These are phyloP conservation scores for Aspergillus spinulosporus DNA, from an alignment of 2,329 filamentous ascomycete genomes.

Conservation along the genomic window DNA sequence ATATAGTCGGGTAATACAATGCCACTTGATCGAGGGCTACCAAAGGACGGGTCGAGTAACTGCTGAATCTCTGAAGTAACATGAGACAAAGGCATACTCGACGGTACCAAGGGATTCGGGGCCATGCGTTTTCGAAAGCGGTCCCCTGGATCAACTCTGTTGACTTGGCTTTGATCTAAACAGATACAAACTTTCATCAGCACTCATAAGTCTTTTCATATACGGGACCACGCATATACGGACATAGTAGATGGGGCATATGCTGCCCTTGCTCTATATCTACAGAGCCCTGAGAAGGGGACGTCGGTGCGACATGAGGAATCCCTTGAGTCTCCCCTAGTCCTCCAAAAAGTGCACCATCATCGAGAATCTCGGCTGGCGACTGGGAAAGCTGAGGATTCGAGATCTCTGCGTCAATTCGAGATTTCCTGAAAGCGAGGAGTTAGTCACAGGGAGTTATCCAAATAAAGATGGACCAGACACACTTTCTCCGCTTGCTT, in stretches of 20 bases:
- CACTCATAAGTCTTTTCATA: not conserved
- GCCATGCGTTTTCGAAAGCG: slow-evolving; percentile 48
- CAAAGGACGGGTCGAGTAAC: slow-evolving; percentile 47
- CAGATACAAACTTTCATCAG: slow-evolving; percentile 10
- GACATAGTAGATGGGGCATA: slow-evolving; percentile 65
- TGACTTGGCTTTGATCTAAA: slow-evolving; percentile 35
- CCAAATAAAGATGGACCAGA: slow-evolving; percentile 17
- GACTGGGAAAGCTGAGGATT: slow-evolving; percentile 35
- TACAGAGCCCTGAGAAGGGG: slow-evolving; percentile 48
- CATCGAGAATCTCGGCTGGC: slow-evolving; percentile 37
- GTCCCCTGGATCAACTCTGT: slow-evolving; percentile 52
- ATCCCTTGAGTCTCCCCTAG: slow-evolving; percentile 32
- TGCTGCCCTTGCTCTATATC: slow-evolving; percentile 56
- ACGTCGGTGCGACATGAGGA: slow-evolving; percentile 36
- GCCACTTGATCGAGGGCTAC: slow-evolving; percentile 49
- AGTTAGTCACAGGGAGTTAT: not conserved
- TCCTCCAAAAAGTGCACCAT: slow-evolving; percentile 31
- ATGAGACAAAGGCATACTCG: slow-evolving; percentile 38
- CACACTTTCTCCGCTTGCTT: slow-evolving; percentile 70
- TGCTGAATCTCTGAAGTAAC: slow-evolving; percentile 40
- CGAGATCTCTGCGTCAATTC: slow-evolving; percentile 39
- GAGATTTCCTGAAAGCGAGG: slow-evolving; percentile 38
- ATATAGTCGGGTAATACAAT: slow-evolving; percentile 67
- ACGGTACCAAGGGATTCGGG: slow-evolving; percentile 43
- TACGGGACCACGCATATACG: slow-evolving; percentile 33